phyloP scores from a whole-genome alignment of 1,284 basidiomycete species.

The Wolfiporia cocos region DNA sequence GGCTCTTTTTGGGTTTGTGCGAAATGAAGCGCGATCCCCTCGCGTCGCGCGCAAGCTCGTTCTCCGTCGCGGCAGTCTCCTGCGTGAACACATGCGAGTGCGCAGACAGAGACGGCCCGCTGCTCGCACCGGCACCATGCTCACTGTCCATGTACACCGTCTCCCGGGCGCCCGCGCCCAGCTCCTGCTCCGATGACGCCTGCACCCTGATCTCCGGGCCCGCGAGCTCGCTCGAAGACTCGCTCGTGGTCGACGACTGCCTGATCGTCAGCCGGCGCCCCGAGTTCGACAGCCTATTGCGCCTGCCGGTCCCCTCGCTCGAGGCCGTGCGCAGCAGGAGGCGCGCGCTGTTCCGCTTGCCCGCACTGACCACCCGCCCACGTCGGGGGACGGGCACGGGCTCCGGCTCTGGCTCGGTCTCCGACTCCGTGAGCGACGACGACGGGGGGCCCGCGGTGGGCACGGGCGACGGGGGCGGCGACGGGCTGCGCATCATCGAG shows the following conservation, averaged over 20 bases:
- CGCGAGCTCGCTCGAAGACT: conserved; percentile 4
- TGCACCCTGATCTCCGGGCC: background rate
- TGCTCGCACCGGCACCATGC: no score
- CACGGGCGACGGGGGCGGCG: conserved; percentile 8
- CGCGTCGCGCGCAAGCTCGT: background rate
- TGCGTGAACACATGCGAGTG: no score
- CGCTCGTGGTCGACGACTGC: conserved; percentile 5
- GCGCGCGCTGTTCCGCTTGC: conserved; percentile 9
- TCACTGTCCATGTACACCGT: no score
- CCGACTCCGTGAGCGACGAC: background rate
- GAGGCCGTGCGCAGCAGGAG: conserved; percentile 10
- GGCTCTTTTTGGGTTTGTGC: conserved; percentile 20
- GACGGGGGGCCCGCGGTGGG: conserved; percentile 2
- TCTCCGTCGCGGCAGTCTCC: background rate
- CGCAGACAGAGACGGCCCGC: no score
- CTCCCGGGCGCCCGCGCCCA: no score
- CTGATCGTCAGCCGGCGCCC: conserved; percentile 9
- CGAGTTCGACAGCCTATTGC: conserved; percentile 11
- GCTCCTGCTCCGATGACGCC: background rate
- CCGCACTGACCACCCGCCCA: background rate
- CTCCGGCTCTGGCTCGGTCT: conserved; percentile 11
- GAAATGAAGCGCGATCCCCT: conserved; percentile 13
- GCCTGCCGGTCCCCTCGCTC: conserved; percentile 10
- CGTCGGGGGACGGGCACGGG: conserved; percentile 7
- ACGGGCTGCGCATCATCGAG: conserved; percentile 16